phyloP scores from a whole-genome alignment of 1,284 basidiomycete genomes.

The Papiliotrema laurentii region DNA sequence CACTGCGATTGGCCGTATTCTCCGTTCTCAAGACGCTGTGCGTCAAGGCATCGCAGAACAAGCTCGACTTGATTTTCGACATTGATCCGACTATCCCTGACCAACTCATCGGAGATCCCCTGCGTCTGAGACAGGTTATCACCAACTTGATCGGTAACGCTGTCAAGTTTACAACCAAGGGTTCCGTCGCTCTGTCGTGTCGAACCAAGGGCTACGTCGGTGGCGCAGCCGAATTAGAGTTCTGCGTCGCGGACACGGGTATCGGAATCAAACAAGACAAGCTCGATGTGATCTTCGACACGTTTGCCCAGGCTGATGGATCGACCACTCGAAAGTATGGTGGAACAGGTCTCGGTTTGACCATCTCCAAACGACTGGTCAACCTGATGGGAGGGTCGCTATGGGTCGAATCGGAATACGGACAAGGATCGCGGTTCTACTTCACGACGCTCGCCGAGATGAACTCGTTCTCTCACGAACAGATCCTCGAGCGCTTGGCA shows the following conservation, averaged over 20 bases:
- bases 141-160: constrained; percentile 94
- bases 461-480: constrained; percentile 54
- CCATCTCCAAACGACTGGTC: constrained; percentile 90
- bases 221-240: constrained; percentile 81
- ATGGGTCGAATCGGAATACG: constrained; percentile 94
- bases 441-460: constrained; percentile 73
- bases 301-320: constrained; percentile 97
- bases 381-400: constrained; percentile 97
- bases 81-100: constrained; percentile 95
- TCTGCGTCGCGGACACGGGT: constrained; percentile 96
- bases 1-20: constrained; percentile 93
- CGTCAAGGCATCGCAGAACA: constrained; percentile 95
- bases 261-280: constrained; percentile 99
- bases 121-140: constrained; percentile 74
- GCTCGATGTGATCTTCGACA: constrained; percentile 97
- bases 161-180: constrained; percentile 92
- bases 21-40: constrained; percentile 97
- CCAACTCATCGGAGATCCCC: constrained; percentile 92
- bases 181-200: constrained; percentile 86
- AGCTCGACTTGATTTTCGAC: constrained; percentile 94
- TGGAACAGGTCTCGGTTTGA: constrained; percentile 94
- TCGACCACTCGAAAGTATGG: constrained; percentile 95
- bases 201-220: constrained; percentile 63
- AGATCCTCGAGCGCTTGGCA: constrained; percentile 67
- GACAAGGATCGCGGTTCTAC: constrained; percentile 93